Conservation (phyloP, 345 rosid species). For the Salix dunnii region DNA sequence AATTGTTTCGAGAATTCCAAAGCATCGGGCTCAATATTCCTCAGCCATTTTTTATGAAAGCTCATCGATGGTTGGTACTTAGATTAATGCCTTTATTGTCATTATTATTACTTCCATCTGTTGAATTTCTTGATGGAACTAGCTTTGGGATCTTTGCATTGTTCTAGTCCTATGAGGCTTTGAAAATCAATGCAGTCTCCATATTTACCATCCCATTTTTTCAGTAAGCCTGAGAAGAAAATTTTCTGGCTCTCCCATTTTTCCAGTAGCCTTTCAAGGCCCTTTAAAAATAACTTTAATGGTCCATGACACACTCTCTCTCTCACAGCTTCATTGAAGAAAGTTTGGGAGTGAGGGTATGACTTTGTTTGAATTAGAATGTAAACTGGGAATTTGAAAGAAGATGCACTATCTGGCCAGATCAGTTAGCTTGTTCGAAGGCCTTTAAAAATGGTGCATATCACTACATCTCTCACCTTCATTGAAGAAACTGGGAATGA, state of each 20-base stretch:
- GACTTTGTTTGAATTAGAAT: not conserved
- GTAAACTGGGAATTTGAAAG: not conserved
- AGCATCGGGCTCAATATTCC: constrained; percentile 48
- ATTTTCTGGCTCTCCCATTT: not conserved
- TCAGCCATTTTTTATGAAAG: constrained; percentile 69
- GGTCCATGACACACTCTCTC: not conserved
- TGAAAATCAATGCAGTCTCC: not conserved
- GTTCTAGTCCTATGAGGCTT: not conserved
- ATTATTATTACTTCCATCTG: not conserved
- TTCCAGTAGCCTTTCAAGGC: not conserved
- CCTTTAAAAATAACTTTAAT: not conserved
- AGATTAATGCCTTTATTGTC: not conserved
- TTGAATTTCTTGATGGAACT: not conserved
- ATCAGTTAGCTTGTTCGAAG: not conserved
- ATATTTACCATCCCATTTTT: not conserved
- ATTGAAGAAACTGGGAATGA: not conserved
- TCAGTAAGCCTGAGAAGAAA: not conserved
- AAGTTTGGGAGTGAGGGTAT: not conserved
- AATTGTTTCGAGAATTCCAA: constrained; percentile 62
- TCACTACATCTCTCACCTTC: not conserved
- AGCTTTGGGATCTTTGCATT: not conserved
- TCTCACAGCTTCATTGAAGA: not conserved
- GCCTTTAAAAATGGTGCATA: not conserved
- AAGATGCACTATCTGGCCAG: not conserved
- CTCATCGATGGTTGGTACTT: constrained; percentile 72